A percentile compares a stretch with the other conserved stretches of the same genome.
Evolutionary conservation across 2,329 filamentous ascomycete species (phyloP).

Genomic region (Sporothrix euskadiensis): DNA sequence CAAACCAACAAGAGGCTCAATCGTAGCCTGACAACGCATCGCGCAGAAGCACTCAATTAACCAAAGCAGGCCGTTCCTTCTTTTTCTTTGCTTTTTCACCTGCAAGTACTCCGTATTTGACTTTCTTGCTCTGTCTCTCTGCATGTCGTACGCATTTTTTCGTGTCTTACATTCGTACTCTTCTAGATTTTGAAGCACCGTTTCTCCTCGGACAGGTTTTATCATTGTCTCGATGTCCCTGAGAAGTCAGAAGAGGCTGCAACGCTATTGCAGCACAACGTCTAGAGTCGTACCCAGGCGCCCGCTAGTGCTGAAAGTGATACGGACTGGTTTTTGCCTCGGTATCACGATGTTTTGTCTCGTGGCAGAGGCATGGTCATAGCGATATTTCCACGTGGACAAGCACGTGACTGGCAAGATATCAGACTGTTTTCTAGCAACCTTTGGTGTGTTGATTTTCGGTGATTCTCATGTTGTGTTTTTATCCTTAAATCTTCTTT

Average conservation of each 20-base stretch:
- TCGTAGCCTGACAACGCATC: conserved; percentile 20
- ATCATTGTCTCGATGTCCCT: not conserved
- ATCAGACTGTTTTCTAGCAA: not conserved
- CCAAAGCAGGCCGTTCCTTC: not conserved
- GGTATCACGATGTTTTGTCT: conserved; percentile 22
- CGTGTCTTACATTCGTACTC: not conserved
- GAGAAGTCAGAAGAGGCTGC: not conserved
- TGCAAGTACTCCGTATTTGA: not conserved
- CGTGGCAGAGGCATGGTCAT: conserved; percentile 1
- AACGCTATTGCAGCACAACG: conserved; percentile 2
- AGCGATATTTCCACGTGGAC: not conserved
- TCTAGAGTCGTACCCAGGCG: not conserved
- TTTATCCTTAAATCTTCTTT: not conserved
- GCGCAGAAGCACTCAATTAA: not conserved
- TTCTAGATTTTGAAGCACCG: not conserved
- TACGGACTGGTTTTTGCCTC: conserved; percentile 1
- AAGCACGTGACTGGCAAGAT: conserved; percentile 2
- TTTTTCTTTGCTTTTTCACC: not conserved
- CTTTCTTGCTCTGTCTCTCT: no score
- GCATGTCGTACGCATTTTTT: not conserved
- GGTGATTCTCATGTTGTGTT: not conserved
- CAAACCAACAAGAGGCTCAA: conserved; percentile 16
- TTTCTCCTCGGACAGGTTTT: not conserved
- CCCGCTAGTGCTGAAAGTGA: not conserved
- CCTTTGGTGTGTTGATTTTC: not conserved